Conservation (phyloP, 805 yeast species). For the Wickerhamiella lipophila region DNA sequence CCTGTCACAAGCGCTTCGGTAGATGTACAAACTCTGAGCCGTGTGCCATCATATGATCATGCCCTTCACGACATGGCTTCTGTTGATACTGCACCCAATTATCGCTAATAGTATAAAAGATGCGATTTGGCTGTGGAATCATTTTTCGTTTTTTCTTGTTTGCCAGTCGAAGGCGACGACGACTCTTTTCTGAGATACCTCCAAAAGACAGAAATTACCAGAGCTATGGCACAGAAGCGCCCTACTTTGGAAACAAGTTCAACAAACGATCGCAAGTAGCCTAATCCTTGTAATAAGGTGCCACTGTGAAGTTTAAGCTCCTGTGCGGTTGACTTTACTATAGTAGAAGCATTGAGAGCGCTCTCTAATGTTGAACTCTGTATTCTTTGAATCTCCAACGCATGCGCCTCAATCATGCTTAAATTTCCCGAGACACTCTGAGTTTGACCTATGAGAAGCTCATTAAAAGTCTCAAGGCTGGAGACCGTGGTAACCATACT, state of each 20-base stretch:
- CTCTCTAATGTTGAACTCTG: neutral
- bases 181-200: neutral
- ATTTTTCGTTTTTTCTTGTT: neutral
- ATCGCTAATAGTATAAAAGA: conserved; percentile 27
- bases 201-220: neutral
- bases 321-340: neutral
- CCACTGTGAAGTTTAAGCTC: conserved; percentile 1
- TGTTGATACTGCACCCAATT: conserved; percentile 58
- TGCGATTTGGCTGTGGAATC: neutral
- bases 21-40: conserved; percentile 37
- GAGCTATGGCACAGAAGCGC: neutral
- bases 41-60: conserved; percentile 75
- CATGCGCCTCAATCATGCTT: neutral
- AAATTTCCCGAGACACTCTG: neutral
- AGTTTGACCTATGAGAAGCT: neutral
- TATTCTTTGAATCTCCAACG: neutral
- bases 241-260: neutral
- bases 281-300: neutral
- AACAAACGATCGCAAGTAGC: neutral
- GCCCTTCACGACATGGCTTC: conserved; percentile 45
- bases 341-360: conserved; percentile 1
- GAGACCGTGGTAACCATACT: neutral
- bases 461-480: neutral
- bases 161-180: neutral
- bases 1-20: conserved; percentile 12